Conservation (phyloP, 305 asterid species). For the Salvia sclarea region DNA sequence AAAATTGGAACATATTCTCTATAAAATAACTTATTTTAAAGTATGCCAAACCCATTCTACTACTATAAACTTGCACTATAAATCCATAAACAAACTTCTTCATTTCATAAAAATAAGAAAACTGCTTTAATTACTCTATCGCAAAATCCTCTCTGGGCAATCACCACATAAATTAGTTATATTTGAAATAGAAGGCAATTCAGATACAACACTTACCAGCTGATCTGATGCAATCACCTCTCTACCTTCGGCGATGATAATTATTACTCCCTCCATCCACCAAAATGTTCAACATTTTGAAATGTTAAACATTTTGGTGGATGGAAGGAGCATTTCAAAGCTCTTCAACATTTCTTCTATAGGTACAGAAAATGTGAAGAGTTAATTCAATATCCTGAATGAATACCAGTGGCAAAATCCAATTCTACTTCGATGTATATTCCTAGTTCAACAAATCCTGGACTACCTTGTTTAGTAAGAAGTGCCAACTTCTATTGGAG, state of each 20-base stretch:
- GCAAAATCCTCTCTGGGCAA: not conserved
- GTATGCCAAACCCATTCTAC: not conserved
- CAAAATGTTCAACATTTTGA: too few relatives aligned
- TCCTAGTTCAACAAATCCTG: not conserved
- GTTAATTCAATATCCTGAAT: slow-evolving; percentile 17
- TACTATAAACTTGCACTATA: not conserved
- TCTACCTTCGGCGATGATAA: not conserved
- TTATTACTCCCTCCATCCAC: not conserved
- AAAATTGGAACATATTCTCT: not conserved
- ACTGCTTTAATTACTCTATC: not conserved
- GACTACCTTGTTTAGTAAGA: not conserved
- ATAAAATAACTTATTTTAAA: not conserved
- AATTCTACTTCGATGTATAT: not conserved
- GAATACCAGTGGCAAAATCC: not conserved
- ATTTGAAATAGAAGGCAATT: not conserved
- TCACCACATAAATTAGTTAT: not conserved
- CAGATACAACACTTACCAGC: slow-evolving; percentile 4
- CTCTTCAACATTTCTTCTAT: slow-evolving; percentile 13
- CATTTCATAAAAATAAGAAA: not conserved
- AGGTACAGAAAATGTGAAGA: slow-evolving; percentile 10
- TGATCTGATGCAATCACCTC: not conserved
- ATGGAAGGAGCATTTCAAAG: too few relatives aligned
- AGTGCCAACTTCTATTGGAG: not conserved
- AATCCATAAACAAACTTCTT: not conserved
- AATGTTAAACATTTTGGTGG: too few relatives aligned